phyloP scores from a whole-genome alignment of 768 basidiomycete species.

The Amanita pseudoporphyria region DNA sequence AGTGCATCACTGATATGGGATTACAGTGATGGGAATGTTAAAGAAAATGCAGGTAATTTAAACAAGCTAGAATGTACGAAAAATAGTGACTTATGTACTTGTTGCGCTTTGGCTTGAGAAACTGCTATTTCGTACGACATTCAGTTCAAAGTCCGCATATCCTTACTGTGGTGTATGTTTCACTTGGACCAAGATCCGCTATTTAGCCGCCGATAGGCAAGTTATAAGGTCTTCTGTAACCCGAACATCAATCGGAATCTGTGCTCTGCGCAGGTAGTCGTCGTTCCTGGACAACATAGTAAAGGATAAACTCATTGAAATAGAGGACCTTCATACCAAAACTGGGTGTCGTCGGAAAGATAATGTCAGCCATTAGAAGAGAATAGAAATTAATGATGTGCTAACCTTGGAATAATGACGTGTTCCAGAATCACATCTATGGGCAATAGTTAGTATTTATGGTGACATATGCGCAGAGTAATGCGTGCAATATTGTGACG shows the following conservation, averaged over 20 bases:
- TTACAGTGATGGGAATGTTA: no score
- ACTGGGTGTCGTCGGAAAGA: constrained; percentile 22
- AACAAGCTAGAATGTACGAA: no score
- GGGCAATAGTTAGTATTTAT: background rate
- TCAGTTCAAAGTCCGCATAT: no score
- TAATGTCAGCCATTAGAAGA: background rate
- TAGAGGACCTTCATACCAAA: constrained; percentile 27
- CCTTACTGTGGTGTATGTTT: no score
- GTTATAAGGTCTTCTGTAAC: constrained; percentile 34
- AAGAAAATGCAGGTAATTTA: no score
- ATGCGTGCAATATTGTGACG: constrained; percentile 75
- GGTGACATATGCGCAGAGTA: constrained; percentile 3
- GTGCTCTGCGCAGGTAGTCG: constrained; percentile 37
- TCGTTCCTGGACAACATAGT: constrained; percentile 33
- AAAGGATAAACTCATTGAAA: background rate
- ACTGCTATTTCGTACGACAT: no score
- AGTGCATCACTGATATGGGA: no score
- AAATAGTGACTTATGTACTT: no score
- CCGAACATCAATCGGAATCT: constrained; percentile 31
- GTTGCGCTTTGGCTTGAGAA: no score
- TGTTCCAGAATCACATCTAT: constrained; percentile 81
- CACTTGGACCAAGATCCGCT: no score
- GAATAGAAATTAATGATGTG: background rate
- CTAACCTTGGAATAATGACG: constrained; percentile 88
- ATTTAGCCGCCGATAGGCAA: constrained; percentile 8